phyloP scores from a whole-genome alignment of 345 rosid genomes.

The Salix exigua region DNA sequence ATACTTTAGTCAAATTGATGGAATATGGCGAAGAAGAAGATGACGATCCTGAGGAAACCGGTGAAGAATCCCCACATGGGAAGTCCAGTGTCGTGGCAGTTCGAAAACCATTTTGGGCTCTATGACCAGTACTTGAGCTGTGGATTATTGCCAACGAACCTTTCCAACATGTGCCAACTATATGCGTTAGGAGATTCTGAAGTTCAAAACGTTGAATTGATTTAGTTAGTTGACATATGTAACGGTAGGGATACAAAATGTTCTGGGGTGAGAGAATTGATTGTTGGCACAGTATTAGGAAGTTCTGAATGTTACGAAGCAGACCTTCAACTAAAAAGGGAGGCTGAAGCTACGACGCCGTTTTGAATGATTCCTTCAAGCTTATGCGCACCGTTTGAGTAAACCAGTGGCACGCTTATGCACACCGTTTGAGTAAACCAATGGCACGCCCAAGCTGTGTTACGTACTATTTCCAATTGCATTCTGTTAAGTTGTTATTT shows the following conservation, averaged over 20 bases:
- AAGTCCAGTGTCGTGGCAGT: constrained; percentile 15
- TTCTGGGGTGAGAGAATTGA: no score
- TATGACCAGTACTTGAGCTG: constrained; percentile 18
- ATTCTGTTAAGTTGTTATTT: no score
- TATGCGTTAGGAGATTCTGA: not conserved
- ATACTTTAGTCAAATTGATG: constrained; percentile 76
- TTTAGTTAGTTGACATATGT: not conserved
- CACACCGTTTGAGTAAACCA: no score
- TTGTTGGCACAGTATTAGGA: not conserved
- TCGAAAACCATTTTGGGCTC: constrained; percentile 69
- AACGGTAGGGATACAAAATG: not conserved
- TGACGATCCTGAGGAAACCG: constrained; percentile 47
- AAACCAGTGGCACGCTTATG: not conserved
- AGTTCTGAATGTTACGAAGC: not conserved
- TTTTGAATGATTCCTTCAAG: not conserved
- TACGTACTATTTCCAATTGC: no score
- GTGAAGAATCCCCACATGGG: constrained; percentile 21
- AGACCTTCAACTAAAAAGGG: rapidly evolving
- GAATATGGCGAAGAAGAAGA: constrained; percentile 81
- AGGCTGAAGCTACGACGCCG: rapidly evolving
- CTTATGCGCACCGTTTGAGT: not conserved
- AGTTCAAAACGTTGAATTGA: not conserved
- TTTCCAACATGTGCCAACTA: not conserved
- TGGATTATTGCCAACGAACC: not conserved
- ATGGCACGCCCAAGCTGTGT: no score